Percentiles rank a stretch among this genome's conserved stretches.
These are phyloP conservation scores for Metschnikowia chrysomelidarum DNA, from an alignment of 805 yeast genomes.

Conservation along the genomic window DNA sequence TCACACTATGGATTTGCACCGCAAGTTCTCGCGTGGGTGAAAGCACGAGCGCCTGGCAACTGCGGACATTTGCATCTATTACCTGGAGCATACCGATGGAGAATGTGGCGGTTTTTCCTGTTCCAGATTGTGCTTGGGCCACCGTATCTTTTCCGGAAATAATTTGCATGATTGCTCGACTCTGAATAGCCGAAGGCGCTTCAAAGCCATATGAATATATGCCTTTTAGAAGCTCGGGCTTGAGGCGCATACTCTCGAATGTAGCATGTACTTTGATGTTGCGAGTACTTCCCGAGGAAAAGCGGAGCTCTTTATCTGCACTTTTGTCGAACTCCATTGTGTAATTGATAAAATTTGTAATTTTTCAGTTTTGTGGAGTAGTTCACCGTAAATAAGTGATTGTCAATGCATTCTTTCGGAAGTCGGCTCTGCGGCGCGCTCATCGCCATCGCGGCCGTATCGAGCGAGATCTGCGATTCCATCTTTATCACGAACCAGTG, in stretches of 20 bases:
- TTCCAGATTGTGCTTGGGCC: constrained; percentile 99
- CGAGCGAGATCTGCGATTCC: too few relatives aligned
- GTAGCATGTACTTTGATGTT: constrained; percentile 53
- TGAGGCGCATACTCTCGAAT: constrained; percentile 41
- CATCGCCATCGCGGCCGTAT: too few relatives aligned
- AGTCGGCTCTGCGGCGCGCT: constrained; percentile 2
- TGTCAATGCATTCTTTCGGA: too few relatives aligned
- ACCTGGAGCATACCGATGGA: constrained; percentile 90
- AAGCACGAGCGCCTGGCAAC: constrained; percentile 84
- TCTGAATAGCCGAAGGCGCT: constrained; percentile 95
- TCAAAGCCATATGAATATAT: constrained; percentile 92
- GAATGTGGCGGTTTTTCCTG: constrained; percentile 99
- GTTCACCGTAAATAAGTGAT: too few relatives aligned
- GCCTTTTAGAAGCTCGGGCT: constrained; percentile 44
- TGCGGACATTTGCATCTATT: constrained; percentile 68
- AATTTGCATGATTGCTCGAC: constrained; percentile 94
- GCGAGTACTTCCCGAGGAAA: constrained; percentile 49
- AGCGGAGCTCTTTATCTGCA: constrained; percentile 52
- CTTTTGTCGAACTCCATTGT: constrained; percentile 55
- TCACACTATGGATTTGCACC: constrained; percentile 85
- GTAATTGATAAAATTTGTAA: too few relatives aligned
- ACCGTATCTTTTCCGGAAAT: constrained; percentile 91
- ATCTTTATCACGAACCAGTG: too few relatives aligned
- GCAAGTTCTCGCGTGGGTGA: constrained; percentile 98
- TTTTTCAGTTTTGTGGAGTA: too few relatives aligned